Conservation (phyloP, 805 yeast genomes). For the Metschnikowia sp. region DNA sequence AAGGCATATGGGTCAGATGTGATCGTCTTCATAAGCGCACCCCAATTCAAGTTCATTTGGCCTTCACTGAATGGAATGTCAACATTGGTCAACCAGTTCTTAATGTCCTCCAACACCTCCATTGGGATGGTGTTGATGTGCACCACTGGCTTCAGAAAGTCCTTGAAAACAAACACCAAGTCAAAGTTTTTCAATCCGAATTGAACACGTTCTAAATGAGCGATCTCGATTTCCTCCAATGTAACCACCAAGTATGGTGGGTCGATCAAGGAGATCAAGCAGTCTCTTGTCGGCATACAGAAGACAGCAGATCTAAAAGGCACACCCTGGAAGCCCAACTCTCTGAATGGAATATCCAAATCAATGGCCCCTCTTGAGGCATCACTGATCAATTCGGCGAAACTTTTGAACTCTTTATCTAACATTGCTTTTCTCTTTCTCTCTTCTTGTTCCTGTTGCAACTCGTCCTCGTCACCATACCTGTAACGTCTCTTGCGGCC, state of each 20-base stretch:
- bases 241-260: constrained; percentile 94
- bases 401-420: constrained; percentile 86
- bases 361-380: constrained; percentile 80
- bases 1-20: constrained; percentile 91
- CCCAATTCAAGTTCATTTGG: constrained; percentile 94
- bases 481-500: constrained; percentile 82
- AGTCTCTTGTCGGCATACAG: constrained; percentile 96
- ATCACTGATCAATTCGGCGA: constrained; percentile 88
- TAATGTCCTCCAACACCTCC: constrained; percentile 85
- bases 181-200: constrained; percentile 96
- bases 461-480: constrained; percentile 97
- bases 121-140: constrained; percentile 95
- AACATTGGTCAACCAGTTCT: constrained; percentile 96
- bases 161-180: constrained; percentile 93
- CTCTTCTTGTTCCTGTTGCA: constrained; percentile 98
- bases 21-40: constrained; percentile 90
- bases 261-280: constrained; percentile 89
- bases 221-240: constrained; percentile 87
- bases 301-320: constrained; percentile 92
- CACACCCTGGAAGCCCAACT: constrained; percentile 95
- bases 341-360: constrained; percentile 92
- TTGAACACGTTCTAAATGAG: constrained; percentile 94
- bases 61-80: constrained; percentile 95
- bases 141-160: constrained; percentile 80
- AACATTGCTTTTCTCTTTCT: constrained; percentile 85